Evolutionary conservation across 306 rosid genomes (phyloP), one percentile per base, ranked within the genome.

Genomic region (Cucurbita argyrosperma): DNA sequence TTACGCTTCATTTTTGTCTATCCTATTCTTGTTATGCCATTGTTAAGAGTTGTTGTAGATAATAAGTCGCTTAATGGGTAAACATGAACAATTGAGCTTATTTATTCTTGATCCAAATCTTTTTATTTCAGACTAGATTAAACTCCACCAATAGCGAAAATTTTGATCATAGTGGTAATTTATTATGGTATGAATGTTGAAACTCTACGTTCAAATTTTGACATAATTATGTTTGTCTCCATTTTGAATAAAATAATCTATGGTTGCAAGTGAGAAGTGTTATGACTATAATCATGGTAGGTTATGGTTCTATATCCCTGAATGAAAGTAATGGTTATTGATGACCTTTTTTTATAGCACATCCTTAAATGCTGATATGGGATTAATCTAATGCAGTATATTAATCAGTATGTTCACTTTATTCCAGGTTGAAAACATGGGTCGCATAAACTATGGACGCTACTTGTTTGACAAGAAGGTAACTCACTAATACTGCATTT

Each of bases 391-490:
- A 65, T 58, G 51, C 57, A 72, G 35, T 38, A 6, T 50, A 30
- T 52, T 52, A 16, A 26, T 50, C 47, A 70, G 58, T 71, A 42
- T 43, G 73, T 80, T 74, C 55, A 69, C 52, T 54, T 69, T 63
- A 76, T 75, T 6, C 75, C 73, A 94, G 98, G 96, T 94, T 71
- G 98, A 94, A 82, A 90, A 94, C 79, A 85, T 88, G 95, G 96
- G 98, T 72, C 98, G 85, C 38, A 58, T 94, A 76, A 94, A 94
- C 79, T 90, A 90, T 12, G 97, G 98, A 69, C 80, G 83, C 54
- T 89, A 83, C 86, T 85, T 94, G 35, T 82, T 88, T 78, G 96
- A 94, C 76, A 71, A 63, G 77, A 94, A 94, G 98, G 98, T 94
- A 88, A 79, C 52, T 38, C 23, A 10, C 66, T 45, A 60, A 42